Base-by-base conservation (phyloP, 805 yeast genomes). In the Wickerhamiella australiensis region DNA sequence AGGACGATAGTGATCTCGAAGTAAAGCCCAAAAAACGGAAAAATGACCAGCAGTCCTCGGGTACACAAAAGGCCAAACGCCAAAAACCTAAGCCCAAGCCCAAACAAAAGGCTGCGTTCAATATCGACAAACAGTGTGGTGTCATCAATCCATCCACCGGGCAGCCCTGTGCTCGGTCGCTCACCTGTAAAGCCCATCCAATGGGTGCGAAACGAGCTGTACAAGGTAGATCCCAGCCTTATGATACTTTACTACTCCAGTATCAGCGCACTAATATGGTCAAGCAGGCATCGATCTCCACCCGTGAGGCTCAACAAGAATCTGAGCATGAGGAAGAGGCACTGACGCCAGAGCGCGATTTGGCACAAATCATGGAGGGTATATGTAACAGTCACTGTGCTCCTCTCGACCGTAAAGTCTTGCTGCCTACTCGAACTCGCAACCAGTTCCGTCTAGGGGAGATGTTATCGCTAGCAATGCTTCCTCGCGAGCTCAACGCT, bases 121-220 rank as follows among this genome's bases (percentile, higher is more conserved):
- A 55, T 42, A 59, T 60, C 26, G 62, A 57, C 50, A 51, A 77
- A 56, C 97, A 92, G 66, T 92, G 98, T 72, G 98, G 98, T 65
- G 97, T 92, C 11, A 83, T 85, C 5, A 68, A 92, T 53, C 87
- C 95, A 0, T 29, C 45, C 13, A 83, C 82, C 56, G 97, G 96
- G n/a, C 95, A 94, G 0, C 82, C 79, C 57, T 92, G 98, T 71
- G 96, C 96, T 3, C 74, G 98, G 46, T 87, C 96, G 0, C 71
- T 92, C 53, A 92, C 98, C 0, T 92, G 98, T 73, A 92, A 92
- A 63, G 87, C 96, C 0, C 98, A 92, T 66, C 85, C 97, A 1
- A 88, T 92, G 96, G 96, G 96, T 29, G 95, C 96, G 23, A 92
- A 92, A 60, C 76, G 98, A 58, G 88, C 95, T 0, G 98, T 92